Percentiles rank a stretch among this genome's conserved stretches.
Conservation (phyloP, 2,329 filamentous ascomycete species). For the Ceratocystis cacaofunesta region DNA sequence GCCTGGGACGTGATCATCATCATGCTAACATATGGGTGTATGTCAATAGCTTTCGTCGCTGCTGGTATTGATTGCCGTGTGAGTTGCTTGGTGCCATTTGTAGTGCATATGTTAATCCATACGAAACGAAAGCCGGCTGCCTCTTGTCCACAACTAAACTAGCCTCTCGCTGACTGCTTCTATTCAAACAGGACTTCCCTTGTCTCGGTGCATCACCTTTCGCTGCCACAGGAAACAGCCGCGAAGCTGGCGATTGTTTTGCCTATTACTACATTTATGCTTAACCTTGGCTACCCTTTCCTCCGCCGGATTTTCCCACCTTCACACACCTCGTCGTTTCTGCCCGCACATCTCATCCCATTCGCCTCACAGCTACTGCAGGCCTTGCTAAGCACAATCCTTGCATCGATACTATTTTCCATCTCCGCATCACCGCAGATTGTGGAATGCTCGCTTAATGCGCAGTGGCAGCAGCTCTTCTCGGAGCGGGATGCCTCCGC, state of each 20-base stretch:
- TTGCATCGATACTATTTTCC: slow-evolving; percentile 31
- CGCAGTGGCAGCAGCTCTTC: slow-evolving; percentile 20
- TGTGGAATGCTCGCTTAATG: slow-evolving; percentile 18
- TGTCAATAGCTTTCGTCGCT: not conserved
- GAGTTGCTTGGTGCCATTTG: not conserved
- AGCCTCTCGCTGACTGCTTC: not conserved
- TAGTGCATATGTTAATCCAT: not conserved
- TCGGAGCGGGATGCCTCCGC: slow-evolving; percentile 31
- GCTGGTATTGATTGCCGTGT: slow-evolving; percentile 3
- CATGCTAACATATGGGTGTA: not conserved
- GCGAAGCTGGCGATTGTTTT: slow-evolving; percentile 7
- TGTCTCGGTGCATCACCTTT: slow-evolving; percentile 5
- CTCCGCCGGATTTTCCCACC: not conserved
- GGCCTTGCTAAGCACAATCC: slow-evolving; percentile 20
- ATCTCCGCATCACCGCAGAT: not conserved
- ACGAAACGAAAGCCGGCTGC: no score
- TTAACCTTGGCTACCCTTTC: not conserved
- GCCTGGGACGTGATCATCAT: no score
- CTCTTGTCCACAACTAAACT: not conserved
- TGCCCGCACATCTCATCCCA: not conserved
- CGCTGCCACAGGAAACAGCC: slow-evolving; percentile 12
- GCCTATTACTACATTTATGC: slow-evolving; percentile 6
- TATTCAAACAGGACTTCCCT: not conserved
- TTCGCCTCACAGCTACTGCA: not conserved
- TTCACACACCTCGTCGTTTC: not conserved